Percentiles rank a stretch among this genome's conserved stretches.
phyloP scores from a whole-genome alignment of 179 eudicot genomes.

The Sideroxylon spinosum region DNA sequence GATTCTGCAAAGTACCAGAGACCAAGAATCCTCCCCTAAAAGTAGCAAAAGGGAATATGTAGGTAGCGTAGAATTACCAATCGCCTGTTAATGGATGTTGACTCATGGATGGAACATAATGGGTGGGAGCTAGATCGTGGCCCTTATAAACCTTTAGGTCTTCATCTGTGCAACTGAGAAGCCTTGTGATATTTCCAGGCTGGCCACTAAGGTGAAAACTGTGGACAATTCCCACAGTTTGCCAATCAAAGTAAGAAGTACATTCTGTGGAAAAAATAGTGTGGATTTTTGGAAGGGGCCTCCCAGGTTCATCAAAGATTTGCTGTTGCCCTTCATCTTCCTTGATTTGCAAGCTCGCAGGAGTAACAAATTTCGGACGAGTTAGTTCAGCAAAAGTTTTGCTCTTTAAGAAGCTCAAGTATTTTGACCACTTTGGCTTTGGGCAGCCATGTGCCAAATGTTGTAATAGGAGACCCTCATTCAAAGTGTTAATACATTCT shows the following conservation, averaged over 20 bases:
- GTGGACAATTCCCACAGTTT: constrained; percentile 80
- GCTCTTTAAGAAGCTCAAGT: constrained; percentile 79
- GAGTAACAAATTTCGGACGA: constrained; percentile 56
- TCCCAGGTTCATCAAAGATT: constrained; percentile 38
- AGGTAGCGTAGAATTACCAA: constrained; percentile 39
- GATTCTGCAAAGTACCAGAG: background rate
- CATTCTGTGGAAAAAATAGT: constrained; percentile 90
- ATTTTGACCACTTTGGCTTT: constrained; percentile 78
- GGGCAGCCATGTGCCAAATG: constrained; percentile 77
- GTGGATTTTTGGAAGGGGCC: constrained; percentile 62
- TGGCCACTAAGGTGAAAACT: constrained; percentile 83
- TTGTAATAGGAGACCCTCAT: constrained; percentile 72
- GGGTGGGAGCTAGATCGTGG: constrained; percentile 87
- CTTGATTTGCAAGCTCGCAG: constrained; percentile 38
- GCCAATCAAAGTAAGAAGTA: constrained; percentile 88
- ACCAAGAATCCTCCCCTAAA: background rate
- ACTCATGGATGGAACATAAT: constrained; percentile 90
- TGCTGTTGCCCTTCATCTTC: constrained; percentile 29
- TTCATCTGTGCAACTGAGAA: constrained; percentile 93
- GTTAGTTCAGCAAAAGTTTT: constrained; percentile 69
- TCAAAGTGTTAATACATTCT: constrained; percentile 80
- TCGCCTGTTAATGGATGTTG: constrained; percentile 83
- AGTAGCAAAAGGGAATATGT: no score
- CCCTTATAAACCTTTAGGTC: constrained; percentile 70
- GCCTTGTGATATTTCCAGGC: constrained; percentile 85